Conservation (phyloP, 1,284 basidiomycete genomes). For the Cystobasidium sp. region DNA sequence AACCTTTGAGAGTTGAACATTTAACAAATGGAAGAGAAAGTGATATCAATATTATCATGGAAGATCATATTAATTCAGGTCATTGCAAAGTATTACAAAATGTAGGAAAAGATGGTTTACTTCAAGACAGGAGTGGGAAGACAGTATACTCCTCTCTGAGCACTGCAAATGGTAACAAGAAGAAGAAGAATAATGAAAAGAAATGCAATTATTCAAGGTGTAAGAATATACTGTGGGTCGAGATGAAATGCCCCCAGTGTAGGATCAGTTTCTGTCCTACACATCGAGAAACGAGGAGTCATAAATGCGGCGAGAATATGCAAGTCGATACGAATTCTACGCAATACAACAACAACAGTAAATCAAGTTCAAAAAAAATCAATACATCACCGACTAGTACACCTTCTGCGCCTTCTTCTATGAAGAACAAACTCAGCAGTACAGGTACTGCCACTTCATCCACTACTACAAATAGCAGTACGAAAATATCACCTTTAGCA, state of each 20-base stretch:
- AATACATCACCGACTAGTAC: not conserved
- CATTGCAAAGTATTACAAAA: conserved; percentile 17
- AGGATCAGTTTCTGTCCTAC: conserved; percentile 44
- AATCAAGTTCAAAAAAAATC: not conserved
- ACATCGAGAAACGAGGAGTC: conserved; percentile 46
- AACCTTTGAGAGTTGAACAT: conserved; percentile 11
- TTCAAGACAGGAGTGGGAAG: conserved; percentile 3
- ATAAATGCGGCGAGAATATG: conserved; percentile 41
- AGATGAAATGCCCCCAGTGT: conserved; percentile 48
- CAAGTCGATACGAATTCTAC: not conserved
- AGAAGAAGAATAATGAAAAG: conserved; percentile 1
- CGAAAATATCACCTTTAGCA: not conserved
- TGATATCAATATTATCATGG: conserved; percentile 37
- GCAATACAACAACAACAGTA: not conserved
- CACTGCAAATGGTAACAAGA: not conserved
- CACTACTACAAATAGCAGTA: not conserved
- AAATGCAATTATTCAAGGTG: conserved; percentile 40
- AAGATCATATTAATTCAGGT: conserved; percentile 19
- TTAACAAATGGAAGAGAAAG: conserved; percentile 21
- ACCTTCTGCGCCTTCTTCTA: not conserved
- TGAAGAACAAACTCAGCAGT: not conserved
- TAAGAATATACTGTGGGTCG: conserved; percentile 48
- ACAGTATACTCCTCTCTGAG: not conserved
- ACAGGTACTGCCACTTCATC: not conserved
- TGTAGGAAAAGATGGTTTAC: conserved; percentile 13